A percentile compares a stretch with the other conserved stretches of the same genome.
Conservation (phyloP, 345 rosid species). For the Salix exigua region DNA sequence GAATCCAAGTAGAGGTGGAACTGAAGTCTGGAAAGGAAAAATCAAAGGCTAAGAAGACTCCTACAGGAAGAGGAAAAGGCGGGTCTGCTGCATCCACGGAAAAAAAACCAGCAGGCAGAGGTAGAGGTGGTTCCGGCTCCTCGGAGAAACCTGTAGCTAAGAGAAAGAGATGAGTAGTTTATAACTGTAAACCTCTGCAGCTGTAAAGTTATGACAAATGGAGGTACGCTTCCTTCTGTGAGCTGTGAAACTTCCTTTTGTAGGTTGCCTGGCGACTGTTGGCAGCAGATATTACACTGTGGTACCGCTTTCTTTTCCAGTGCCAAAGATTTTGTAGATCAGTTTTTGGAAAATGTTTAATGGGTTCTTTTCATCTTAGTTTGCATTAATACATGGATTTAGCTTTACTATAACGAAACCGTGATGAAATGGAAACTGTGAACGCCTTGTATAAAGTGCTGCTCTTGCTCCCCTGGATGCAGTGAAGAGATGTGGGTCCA, state of each 20-base stretch:
- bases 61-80: conserved; percentile 23
- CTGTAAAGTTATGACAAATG: background rate
- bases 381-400: too few species aligned
- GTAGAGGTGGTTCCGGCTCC: conserved; percentile 47
- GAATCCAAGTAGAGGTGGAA: conserved; percentile 75
- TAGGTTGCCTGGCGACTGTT: background rate
- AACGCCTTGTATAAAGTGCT: background rate
- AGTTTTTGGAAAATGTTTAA: background rate
- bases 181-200: background rate
- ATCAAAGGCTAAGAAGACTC: conserved; percentile 45
- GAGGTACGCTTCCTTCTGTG: background rate
- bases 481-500: too few species aligned
- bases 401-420: background rate
- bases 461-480: too few species aligned
- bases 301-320: background rate
- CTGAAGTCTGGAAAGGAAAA: conserved; percentile 47
- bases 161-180: conserved; percentile 57
- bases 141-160: conserved; percentile 40
- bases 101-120: conserved; percentile 44
- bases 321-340: background rate
- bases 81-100: conserved; percentile 14
- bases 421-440: background rate
- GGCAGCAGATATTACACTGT: background rate
- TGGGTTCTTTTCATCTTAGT: too few species aligned
- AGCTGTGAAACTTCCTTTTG: background rate